Base-by-base conservation (phyloP, 1,139 yeast genomes). In the Suhomyces bribrorum region DNA sequence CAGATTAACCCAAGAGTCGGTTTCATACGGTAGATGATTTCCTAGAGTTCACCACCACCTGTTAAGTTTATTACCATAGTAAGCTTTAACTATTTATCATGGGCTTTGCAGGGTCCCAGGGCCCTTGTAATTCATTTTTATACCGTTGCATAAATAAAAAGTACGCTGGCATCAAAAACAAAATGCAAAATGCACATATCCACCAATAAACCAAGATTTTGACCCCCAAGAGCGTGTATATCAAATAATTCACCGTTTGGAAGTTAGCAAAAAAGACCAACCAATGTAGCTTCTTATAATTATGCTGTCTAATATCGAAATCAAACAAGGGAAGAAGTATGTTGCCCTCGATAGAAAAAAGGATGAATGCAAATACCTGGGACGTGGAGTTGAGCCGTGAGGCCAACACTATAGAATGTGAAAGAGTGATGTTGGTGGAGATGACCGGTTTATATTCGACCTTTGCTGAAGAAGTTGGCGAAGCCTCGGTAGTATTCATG, bases 81-180 rank as follows among this genome's bases (percentile, higher is more conserved):
- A n/a, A 20, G 11, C 11, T 20, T 20, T 20, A 20, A 5, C 11
- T n/a, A n/a, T 3, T 20, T n/a, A 44, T 27, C 18, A 41, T 18
- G 7, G 96, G 96, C 52, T 76, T 79, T 9, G 95, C 96, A 1
- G 86, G 81, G 59, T 88, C 96, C 96, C 96, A 88, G 0, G 96
- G 96, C 0, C 96, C 96, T 60, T 85, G 90, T 40, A 88, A 68
- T 57, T 87, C 96, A 57, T 87, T 86, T 59, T 88, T 88, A 56
- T 87, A 87, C 60, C 80, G 77, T 54, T 88, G 96, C 28, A 88
- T 63, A 29, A 75, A 74, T 38, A 86, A 61, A 49, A 86, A 82
- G 64, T 87, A 83, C 30, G 75, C 73, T 1, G 96, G 96, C 31
- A 86, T 73, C 3, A 78, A 64, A n/a, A 83, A 60, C 7, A 73